Evolutionary conservation across 176 grass and related monocot species (phyloP), one percentile per base, ranked within the genome.

Genomic region (Guadua angustifolia): DNA sequence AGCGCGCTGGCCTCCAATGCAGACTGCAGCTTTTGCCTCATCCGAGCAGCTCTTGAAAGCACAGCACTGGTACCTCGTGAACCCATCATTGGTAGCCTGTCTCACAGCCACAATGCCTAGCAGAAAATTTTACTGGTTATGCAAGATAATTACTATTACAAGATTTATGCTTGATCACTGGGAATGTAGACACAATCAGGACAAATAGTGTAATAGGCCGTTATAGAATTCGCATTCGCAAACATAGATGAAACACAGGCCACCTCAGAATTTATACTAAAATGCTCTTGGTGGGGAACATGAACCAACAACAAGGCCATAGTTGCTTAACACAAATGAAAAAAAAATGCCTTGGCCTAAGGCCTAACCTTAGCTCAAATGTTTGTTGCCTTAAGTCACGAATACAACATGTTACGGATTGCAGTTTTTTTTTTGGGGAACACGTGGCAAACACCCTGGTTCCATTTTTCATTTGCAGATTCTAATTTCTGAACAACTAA

Each of bases 1-100:
- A 98, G 81, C 55, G 71, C 66, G 86, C 91, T 95, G 43, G 93
- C 91, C 86, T 98, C 96, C 87, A 98, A 89, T 22, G 89, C 77
- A 85, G 91, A 82, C 72, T 90, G 93, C 75, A 98, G 83, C 69
- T 89, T 92, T 89, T 94, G 96, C 93, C 87, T 95, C 80, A 95
- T 92, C 82, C 93, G 83, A 82, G 77, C 80, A 80, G 96, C 96
- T 90, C 95, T 90, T 73, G 95, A 86, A 70, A 98, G 79, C 53
- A 90, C 85, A 32, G 64, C 65, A 79, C 36, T 82, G 19, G 85
- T 80, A 33, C 85, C 90, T 81, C 96, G 89, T 75, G 93, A 88
- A 67, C 60, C 80, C 93, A 98, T 95, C 68, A 82, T 92, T 69
- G 1, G 45, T 83, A 57, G 26, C 32, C 17, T 13, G 25, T 43